Conservation (phyloP, 2,329 filamentous ascomycete genomes). For the Colletotrichum echinochloae region DNA sequence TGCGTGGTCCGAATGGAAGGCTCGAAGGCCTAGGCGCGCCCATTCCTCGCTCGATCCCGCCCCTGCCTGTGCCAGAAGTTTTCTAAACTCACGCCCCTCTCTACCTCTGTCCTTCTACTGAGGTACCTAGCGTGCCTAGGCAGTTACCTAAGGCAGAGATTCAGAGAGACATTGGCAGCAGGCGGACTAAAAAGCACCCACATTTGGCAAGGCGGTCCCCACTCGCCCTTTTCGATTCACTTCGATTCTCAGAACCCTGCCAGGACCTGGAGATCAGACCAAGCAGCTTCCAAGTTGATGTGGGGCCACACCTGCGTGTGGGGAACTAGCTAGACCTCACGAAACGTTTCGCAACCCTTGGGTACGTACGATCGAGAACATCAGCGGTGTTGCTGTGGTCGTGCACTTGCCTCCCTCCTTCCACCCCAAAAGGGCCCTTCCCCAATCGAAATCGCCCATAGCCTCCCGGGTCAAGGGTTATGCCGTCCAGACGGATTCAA, state of each 20-base stretch:
- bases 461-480: neutral
- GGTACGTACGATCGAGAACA: slow-evolving; percentile 23
- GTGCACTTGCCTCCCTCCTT: neutral
- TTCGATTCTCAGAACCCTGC: slow-evolving; percentile 42
- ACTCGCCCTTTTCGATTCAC: slow-evolving; percentile 36
- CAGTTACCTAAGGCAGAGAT: neutral
- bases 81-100: neutral
- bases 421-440: neutral
- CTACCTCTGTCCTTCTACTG: neutral
- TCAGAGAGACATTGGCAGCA: neutral
- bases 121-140: no score
- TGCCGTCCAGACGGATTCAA: neutral
- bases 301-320: slow-evolving; percentile 42
- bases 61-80: neutral
- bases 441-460: neutral
- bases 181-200: neutral
- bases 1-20: slow-evolving; percentile 41
- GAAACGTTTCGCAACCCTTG: slow-evolving; percentile 37
- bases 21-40: slow-evolving; percentile 34
- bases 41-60: neutral
- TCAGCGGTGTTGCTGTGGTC: neutral
- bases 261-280: slow-evolving; percentile 49
- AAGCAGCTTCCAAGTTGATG: slow-evolving; percentile 49
- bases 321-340: slow-evolving; percentile 39
- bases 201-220: slow-evolving; percentile 6